Percentiles rank a stretch among this genome's conserved stretches.
Evolutionary conservation across 208 protist species (phyloP).

Genomic region (Leishmania arabica): DNA sequence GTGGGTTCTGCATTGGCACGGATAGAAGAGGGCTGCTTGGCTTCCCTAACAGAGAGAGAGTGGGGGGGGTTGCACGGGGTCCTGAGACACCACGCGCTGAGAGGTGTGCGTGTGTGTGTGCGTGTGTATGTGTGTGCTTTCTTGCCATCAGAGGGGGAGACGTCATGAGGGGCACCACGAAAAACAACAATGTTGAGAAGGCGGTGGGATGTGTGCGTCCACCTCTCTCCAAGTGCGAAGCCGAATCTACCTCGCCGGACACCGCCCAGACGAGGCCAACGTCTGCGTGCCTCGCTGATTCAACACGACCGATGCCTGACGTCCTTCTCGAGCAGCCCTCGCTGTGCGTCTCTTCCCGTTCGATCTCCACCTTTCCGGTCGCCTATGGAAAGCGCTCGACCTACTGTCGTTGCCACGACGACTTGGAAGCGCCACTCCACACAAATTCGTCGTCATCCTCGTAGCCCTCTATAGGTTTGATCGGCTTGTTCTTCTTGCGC

Average conservation of each 20-base stretch:
- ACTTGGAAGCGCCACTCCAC: constrained; percentile 13
- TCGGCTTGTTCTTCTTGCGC: constrained; percentile 43
- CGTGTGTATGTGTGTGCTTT: not conserved
- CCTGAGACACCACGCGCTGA: not conserved
- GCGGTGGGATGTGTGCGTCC: no score
- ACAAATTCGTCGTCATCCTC: constrained; percentile 26
- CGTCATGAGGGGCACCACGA: no score
- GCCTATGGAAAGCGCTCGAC: not conserved
- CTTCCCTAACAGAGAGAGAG: no score
- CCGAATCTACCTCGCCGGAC: no score
- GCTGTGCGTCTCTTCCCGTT: not conserved
- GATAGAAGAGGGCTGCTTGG: no score
- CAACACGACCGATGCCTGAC: not conserved
- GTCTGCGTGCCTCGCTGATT: not conserved
- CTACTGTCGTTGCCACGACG: constrained; percentile 4
- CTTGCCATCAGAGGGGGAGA: not conserved
- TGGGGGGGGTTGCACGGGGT: not conserved
- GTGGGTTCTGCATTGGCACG: no score
- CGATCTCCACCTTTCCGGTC: not conserved
- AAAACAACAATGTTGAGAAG: no score
- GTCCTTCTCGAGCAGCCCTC: not conserved
- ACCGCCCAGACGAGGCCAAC: no score
- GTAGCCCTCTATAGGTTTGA: constrained; percentile 20
- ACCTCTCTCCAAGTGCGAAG: no score
- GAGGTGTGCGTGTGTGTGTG: not conserved